Evolutionary conservation across 306 rosid species (phyloP).

Genomic region (Oxytropis ochrocephala): DNA sequence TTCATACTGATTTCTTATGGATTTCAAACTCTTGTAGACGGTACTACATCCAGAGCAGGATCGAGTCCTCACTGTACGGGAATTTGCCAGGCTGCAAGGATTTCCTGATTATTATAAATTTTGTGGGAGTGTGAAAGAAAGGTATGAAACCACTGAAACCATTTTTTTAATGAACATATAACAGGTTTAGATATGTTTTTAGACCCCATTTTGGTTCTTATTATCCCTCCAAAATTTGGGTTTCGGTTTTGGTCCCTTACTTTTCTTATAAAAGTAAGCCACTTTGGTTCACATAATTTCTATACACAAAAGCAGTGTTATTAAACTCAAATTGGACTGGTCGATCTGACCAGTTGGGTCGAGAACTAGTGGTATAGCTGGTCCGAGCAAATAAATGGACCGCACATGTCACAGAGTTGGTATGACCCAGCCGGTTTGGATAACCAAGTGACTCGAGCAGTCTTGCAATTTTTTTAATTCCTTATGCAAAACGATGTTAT

Average conservation of each 20-base stretch:
- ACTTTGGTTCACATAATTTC: not conserved
- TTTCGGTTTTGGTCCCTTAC: not conserved
- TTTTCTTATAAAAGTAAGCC: not conserved
- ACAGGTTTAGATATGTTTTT: not conserved
- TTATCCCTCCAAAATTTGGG: not conserved
- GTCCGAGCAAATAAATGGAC: too few species aligned
- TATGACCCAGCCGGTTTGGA: too few species aligned
- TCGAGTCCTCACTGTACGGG: constrained; percentile 61
- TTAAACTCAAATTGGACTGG: too few species aligned
- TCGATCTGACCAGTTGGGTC: too few species aligned
- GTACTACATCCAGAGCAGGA: constrained; percentile 89
- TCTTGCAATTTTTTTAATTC: too few species aligned
- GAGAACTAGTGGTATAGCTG: too few species aligned
- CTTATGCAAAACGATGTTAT: too few species aligned
- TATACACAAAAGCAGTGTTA: not conserved
- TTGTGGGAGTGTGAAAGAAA: constrained; percentile 62
- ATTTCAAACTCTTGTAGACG: constrained; percentile 36
- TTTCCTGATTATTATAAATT: constrained; percentile 86
- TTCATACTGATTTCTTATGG: constrained; percentile 13
- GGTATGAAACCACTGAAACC: constrained; percentile 37
- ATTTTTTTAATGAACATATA: not conserved
- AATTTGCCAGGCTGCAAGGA: constrained; percentile 88
- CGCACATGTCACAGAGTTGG: too few species aligned
- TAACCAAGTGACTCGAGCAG: too few species aligned
- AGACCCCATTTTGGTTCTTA: not conserved